Evolutionary conservation across 108 stramenopile genomes (phyloP).

Genomic region (Parietichytrium sp.): DNA sequence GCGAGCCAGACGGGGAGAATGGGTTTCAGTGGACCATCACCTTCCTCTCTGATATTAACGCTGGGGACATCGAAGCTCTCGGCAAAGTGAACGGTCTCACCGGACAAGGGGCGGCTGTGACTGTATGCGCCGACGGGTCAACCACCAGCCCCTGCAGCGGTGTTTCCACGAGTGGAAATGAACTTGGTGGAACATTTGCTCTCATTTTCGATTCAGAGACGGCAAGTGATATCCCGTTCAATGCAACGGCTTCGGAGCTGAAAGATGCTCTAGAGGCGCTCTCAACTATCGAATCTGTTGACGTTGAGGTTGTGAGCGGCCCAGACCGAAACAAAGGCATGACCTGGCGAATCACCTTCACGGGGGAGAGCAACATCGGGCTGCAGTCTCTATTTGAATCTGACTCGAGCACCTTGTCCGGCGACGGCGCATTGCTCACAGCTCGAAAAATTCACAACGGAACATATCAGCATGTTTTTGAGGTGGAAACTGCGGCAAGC

Average conservation of each 20-base stretch:
- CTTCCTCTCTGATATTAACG: slow-evolving; percentile 67
- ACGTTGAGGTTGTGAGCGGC: slow-evolving; percentile 47
- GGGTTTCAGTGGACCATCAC: slow-evolving; percentile 52
- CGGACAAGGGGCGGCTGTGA: slow-evolving; percentile 48
- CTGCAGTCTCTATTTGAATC: slow-evolving; percentile 51
- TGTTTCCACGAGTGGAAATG: neutral
- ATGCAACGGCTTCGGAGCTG: slow-evolving; percentile 64
- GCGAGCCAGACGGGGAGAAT: slow-evolving; percentile 45
- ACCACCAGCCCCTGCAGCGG: slow-evolving; percentile 27
- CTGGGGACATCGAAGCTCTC: slow-evolving; percentile 59
- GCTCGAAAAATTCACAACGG: slow-evolving; percentile 68
- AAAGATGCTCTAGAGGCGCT: slow-evolving; percentile 63
- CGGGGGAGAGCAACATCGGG: slow-evolving; percentile 65
- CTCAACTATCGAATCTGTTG: slow-evolving; percentile 48
- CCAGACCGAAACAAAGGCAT: slow-evolving; percentile 61
- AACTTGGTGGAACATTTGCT: slow-evolving; percentile 42
- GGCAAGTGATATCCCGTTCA: slow-evolving; percentile 51
- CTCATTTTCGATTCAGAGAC: slow-evolving; percentile 42
- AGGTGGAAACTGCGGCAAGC: slow-evolving; percentile 41
- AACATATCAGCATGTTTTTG: slow-evolving; percentile 68
- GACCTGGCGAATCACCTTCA: slow-evolving; percentile 70
- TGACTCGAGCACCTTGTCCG: slow-evolving; percentile 31
- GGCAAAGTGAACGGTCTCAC: slow-evolving; percentile 54
- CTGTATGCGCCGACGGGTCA: neutral
- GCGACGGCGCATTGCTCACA: slow-evolving; percentile 55